Conservation (phyloP, 768 basidiomycete species). For the Agaricus subrufescens region DNA sequence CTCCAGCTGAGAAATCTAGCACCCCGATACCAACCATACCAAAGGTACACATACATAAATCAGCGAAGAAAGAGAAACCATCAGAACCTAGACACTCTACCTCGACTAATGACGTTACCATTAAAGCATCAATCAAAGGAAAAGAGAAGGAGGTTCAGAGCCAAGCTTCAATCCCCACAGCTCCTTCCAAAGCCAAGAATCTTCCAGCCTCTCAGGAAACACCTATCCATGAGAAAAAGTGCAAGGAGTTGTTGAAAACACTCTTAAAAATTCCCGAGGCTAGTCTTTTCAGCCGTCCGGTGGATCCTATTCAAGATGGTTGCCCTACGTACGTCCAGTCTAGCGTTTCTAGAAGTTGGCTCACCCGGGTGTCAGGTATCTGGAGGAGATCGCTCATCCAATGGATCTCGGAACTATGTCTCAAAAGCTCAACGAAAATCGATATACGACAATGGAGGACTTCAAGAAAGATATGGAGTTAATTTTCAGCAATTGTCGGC, state of each 20-base stretch:
- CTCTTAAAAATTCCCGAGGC: conserved; percentile 63
- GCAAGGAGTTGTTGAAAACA: conserved; percentile 61
- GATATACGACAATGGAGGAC: conserved; percentile 78
- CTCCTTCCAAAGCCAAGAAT: conserved; percentile 31
- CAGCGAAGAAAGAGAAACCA: conserved; percentile 44
- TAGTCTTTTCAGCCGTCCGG: conserved; percentile 72
- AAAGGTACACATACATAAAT: conserved; percentile 20
- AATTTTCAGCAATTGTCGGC: conserved; percentile 84
- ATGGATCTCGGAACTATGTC: conserved; percentile 91
- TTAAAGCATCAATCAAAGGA: conserved; percentile 54
- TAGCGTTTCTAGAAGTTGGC: conserved; percentile 8
- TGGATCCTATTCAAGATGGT: conserved; percentile 78
- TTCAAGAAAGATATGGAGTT: conserved; percentile 79
- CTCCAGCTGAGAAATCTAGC: background rate
- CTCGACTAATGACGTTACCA: conserved; percentile 23
- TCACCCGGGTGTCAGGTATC: conserved; percentile 54
- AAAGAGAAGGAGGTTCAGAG: conserved; percentile 63
- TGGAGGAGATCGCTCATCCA: conserved; percentile 85
- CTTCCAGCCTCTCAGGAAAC: conserved; percentile 31
- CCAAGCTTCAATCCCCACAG: conserved; percentile 23
- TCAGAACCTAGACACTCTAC: conserved; percentile 10
- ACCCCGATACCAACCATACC: conserved; percentile 14
- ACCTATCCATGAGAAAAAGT: conserved; percentile 80
- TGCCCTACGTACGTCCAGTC: conserved; percentile 76
- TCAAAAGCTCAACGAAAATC: conserved; percentile 57